These are phyloP conservation scores for Aspergillus glaucus DNA, from an alignment of 2,329 filamentous ascomycete species.

Conservation along the genomic window DNA sequence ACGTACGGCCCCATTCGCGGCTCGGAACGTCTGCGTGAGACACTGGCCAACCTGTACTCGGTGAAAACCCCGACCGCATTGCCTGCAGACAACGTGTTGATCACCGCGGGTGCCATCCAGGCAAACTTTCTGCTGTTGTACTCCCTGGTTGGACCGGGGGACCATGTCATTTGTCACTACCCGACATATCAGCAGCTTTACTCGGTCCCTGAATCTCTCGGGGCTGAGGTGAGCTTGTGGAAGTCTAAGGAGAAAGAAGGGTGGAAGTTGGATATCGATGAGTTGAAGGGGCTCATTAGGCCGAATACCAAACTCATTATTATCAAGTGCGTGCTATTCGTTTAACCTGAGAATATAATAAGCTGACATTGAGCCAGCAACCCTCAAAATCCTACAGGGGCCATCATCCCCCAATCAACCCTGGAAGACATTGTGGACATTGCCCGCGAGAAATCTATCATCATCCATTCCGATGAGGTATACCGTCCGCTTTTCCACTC, in stretches of 20 bases:
- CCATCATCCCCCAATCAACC: slow-evolving; percentile 56
- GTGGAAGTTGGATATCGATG: slow-evolving; percentile 61
- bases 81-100: slow-evolving; percentile 59
- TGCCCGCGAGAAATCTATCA: slow-evolving; percentile 57
- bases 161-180: slow-evolving; percentile 81
- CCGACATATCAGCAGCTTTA: slow-evolving; percentile 86
- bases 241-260: slow-evolving; percentile 57
- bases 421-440: slow-evolving; percentile 59
- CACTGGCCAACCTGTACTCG: slow-evolving; percentile 61
- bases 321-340: slow-evolving; percentile 43
- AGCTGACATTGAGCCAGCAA: slow-evolving; percentile 39
- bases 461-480: slow-evolving; percentile 71
- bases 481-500: slow-evolving; percentile 78
- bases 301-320: slow-evolving; percentile 53
- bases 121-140: slow-evolving; percentile 82
- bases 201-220: slow-evolving; percentile 64
- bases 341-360: no score
- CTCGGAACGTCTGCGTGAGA: slow-evolving; percentile 56
- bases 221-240: slow-evolving; percentile 74
- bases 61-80: slow-evolving; percentile 45
- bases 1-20: slow-evolving; percentile 70
- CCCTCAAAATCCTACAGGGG: slow-evolving; percentile 76
- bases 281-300: slow-evolving; percentile 57
- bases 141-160: slow-evolving; percentile 62
- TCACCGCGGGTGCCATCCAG: slow-evolving; percentile 72